Conservation (phyloP, 495 filamentous ascomycete species). For the Lentithecium fluviatile region DNA sequence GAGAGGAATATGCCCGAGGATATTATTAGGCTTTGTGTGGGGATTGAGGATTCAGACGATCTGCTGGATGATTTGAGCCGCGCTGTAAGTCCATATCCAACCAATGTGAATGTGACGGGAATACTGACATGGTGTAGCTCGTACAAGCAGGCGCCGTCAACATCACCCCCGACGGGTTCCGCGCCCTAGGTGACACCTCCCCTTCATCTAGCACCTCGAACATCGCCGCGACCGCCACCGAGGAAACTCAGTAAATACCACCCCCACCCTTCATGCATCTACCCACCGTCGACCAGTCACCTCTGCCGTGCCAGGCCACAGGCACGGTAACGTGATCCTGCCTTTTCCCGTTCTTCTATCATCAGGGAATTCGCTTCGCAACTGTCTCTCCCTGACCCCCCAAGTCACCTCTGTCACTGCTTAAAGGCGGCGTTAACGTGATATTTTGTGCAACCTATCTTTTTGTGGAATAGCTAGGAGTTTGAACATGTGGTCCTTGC, state of each 20-base stretch:
- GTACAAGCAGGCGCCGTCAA: conserved; percentile 92
- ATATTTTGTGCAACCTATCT: conserved; percentile 11
- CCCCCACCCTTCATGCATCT: background rate
- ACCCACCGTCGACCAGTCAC: conserved; percentile 15
- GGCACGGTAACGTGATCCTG: conserved; percentile 31
- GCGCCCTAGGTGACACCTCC: conserved; percentile 18
- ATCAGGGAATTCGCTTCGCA: conserved; percentile 24
- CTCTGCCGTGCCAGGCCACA: conserved; percentile 25
- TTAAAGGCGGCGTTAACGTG: conserved; percentile 24
- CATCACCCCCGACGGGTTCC: conserved; percentile 67
- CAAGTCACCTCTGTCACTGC: conserved; percentile 31
- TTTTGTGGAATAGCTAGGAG: too few relatives aligned
- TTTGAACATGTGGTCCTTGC: too few relatives aligned
- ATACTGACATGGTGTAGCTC: conserved; percentile 54
- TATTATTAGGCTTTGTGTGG: conserved; percentile 90
- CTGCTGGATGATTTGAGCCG: conserved; percentile 88
- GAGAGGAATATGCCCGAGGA: conserved; percentile 95
- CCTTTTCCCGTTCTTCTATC: background rate
- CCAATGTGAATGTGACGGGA: conserved; percentile 6
- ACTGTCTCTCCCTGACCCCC: conserved; percentile 21
- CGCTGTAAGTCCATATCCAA: conserved; percentile 65
- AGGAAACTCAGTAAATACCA: background rate
- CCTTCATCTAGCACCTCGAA: conserved; percentile 4
- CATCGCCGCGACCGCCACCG: background rate
- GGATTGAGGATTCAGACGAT: conserved; percentile 92